Base-by-base conservation (phyloP, 2,329 filamentous ascomycete genomes). In the Herpotrichia juniperi region DNA sequence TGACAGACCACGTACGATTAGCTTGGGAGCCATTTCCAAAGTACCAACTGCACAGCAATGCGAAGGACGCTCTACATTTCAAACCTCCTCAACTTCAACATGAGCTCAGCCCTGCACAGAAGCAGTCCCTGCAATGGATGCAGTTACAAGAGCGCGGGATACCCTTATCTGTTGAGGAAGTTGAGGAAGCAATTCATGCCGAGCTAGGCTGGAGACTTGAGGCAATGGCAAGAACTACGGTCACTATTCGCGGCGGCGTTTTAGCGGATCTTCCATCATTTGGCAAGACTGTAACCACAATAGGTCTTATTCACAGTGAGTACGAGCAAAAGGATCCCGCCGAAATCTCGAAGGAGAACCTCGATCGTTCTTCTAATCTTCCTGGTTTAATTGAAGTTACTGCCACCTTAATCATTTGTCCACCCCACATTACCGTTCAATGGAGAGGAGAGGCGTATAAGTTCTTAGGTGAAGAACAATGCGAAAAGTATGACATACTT, bases 261-360 rank as follows among this genome's bases (percentile, higher is more conserved):
- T 74, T 88, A 28, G 85, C 85, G 2, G 85, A 88, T 61, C 78
- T 83, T 39, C 84, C 87, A 28, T 86, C 84, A 0, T 89, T 86
- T 62, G 87, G 87, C 0, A 89, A 90, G 61, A 89, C 87, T 0
- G 80, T 85, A 1, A 80, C 82, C 0, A 80, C 79, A 2, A 74
- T 89, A 11, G 84, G 78, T 1, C 68, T 88, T 8, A 79, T 87
- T 25, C 75, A 83, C 30, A 67, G 72, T 3, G 76, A 81, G 39
- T 75, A 76, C 25, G 53, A 70, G 9, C 37, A 61, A 7, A 22
- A 45, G 1, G 32, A 37, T 34, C 48, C 31, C 10, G 51, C 42
- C 35, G 53, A 10, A 17, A 54, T 67, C 14, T n/a, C 67, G 1
- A 17, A 53, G 12, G 40, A 46, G 6, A 65, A 69, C 16, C 1